Evolutionary conservation across 371 early-diverging fungal genomes (phyloP).

Genomic region (Lichtheimia ornata): DNA sequence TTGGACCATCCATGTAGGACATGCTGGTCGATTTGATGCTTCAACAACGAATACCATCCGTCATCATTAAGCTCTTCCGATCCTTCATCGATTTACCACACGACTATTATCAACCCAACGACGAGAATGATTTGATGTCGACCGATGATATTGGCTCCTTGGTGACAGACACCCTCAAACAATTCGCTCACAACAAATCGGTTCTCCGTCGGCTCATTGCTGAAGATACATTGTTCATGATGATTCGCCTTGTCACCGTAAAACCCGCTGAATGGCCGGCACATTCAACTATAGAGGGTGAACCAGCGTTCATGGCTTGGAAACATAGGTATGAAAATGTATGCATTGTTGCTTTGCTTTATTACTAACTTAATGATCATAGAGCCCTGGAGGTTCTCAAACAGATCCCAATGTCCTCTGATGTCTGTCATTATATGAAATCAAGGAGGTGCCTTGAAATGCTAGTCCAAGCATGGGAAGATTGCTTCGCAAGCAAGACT

Average conservation of each 20-base stretch:
- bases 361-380: not conserved
- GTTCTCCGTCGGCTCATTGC: conserved; percentile 37
- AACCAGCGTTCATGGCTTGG: conserved; percentile 37
- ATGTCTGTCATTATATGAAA: conserved; percentile 40
- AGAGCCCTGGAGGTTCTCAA: conserved; percentile 31
- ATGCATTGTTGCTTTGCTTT: not conserved
- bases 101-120: conserved; percentile 15
- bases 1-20: conserved; percentile 20
- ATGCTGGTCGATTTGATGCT: conserved; percentile 33
- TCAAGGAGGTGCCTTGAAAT: conserved; percentile 28
- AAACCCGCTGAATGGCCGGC: conserved; percentile 25
- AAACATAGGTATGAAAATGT: conserved; percentile 24
- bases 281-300: conserved; percentile 5
- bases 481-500: conserved; percentile 17
- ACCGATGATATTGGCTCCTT: conserved; percentile 29
- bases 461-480: conserved; percentile 34
- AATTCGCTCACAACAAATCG: conserved; percentile 35
- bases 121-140: conserved; percentile 22
- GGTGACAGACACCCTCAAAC: conserved; percentile 35
- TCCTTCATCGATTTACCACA: conserved; percentile 47
- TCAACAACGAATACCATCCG: conserved; percentile 50
- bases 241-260: conserved; percentile 39
- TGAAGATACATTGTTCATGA: conserved; percentile 48
- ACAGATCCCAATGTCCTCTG: conserved; percentile 26
- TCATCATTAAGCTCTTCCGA: conserved; percentile 48